Base-by-base conservation (phyloP, 345 rosid genomes). In the Hypericum perforatum region DNA sequence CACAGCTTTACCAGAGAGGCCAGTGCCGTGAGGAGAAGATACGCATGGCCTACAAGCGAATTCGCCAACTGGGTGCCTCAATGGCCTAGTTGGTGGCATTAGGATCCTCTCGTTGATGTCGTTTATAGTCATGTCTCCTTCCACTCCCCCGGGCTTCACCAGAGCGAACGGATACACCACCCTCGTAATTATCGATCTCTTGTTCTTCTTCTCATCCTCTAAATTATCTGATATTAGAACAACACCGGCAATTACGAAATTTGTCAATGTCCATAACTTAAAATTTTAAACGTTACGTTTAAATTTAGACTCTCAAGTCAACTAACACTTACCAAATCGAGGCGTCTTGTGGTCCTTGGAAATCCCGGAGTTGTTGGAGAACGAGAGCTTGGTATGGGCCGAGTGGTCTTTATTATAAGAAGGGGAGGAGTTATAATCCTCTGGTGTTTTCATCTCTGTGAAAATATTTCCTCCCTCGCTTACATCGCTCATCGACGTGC, bases 1-100 rank as follows among this genome's bases (percentile, higher is more conserved):
- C 51, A 92, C 86, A 3, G 90, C 76, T 70, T 92, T 92, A 9
- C 98, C 98, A 0, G 98, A 92, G 49, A 82, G 96, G 5, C 98
- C 95, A 5, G 78, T 74, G 46, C 95, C 94, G 39, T 45, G 60
- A 0, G 84, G 73, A 43, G 29, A 6, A 16, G 86, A 73, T 41
- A 77, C 74, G 40, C 83, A 73, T 16, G 96, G 85, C 64, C 86
- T 67, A 45, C 90, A 85, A 2, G 94, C 98, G 54, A 82, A 92
- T 43, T 92, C 88, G 16, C 96, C 98, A 1, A 92, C 96, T 0
- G 98, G 98, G 52, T 92, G 98, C 54, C 89, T 78, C 45, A 92
- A 83, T 0, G 98, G 95, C 54, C 94, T 61, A 7, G 86, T 76
- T 10, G 96, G 95, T 8, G 90, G 75, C 96, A 81, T 92, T 48